phyloP scores from a whole-genome alignment of 257 asterid genomes.

The Osmanthus fragrans region DNA sequence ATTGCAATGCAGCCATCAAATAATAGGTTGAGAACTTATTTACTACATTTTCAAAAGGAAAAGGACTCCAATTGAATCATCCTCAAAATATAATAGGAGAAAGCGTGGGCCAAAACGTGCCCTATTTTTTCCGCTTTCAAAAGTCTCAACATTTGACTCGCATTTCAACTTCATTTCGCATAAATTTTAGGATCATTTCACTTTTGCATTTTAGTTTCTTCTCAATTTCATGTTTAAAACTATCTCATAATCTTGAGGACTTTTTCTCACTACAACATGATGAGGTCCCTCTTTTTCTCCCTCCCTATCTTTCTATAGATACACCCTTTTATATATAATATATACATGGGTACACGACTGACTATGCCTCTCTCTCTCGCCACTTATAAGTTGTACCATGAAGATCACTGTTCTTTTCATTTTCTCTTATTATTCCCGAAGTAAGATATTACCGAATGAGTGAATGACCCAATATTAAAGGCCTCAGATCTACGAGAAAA shows the following conservation, averaged over 20 bases:
- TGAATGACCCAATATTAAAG: neutral
- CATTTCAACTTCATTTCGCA: constrained; percentile 23
- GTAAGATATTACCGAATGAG: constrained; percentile 28
- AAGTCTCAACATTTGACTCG: constrained; percentile 10
- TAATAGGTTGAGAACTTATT: too few species aligned
- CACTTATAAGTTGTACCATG: constrained; percentile 14
- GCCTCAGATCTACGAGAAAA: constrained; percentile 35
- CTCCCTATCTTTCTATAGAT: constrained; percentile 28
- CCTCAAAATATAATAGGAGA: too few species aligned
- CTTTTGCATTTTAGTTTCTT: neutral
- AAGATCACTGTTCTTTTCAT: neutral
- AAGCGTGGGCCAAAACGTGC: neutral
- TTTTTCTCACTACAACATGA: constrained; percentile 28
- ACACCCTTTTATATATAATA: neutral
- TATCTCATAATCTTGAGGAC: neutral
- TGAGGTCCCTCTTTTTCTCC: constrained; percentile 32
- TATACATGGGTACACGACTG: neutral
- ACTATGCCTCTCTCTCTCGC: neutral
- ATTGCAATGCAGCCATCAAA: too few species aligned
- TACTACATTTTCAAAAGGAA: too few species aligned
- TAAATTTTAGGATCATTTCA: constrained; percentile 21
- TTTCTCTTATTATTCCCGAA: constrained; percentile 5
- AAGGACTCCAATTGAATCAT: too few species aligned
- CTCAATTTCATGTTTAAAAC: constrained; percentile 16
- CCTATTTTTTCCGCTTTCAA: constrained; percentile 16